phyloP scores from a whole-genome alignment of 148 eudicot species.

The Heliamphora exappendiculata region DNA sequence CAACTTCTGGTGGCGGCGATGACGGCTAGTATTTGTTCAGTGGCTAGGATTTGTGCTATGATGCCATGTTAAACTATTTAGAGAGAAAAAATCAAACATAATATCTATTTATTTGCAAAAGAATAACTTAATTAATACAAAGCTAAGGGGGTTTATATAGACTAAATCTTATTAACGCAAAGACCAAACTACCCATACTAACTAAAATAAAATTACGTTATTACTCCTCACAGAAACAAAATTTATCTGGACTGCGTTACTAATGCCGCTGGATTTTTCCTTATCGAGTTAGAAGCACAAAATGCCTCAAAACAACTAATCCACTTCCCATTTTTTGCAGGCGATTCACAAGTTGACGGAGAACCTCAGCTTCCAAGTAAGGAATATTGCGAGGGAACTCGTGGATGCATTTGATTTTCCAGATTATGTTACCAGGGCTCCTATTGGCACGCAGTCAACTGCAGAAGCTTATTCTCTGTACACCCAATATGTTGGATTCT shows the following conservation, averaged over 20 bases:
- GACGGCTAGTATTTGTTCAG: too few relatives aligned
- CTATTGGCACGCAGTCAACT: constrained; percentile 78
- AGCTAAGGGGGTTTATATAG: too few relatives aligned
- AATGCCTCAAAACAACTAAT: neutral
- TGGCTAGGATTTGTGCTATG: too few relatives aligned
- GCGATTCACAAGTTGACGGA: constrained; percentile 87
- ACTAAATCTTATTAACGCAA: too few relatives aligned
- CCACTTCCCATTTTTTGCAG: constrained; percentile 33
- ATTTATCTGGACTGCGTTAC: neutral
- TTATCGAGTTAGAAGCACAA: too few relatives aligned
- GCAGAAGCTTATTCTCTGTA: constrained; percentile 72
- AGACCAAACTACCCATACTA: too few relatives aligned
- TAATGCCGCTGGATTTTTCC: neutral
- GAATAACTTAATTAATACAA: too few relatives aligned
- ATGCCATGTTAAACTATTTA: too few relatives aligned
- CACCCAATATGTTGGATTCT: constrained; percentile 69
- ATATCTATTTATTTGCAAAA: too few relatives aligned
- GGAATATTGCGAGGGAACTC: constrained; percentile 76
- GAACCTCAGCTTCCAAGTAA: constrained; percentile 84
- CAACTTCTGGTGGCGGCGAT: too few relatives aligned
- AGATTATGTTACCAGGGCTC: constrained; percentile 80
- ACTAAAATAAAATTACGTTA: too few relatives aligned
- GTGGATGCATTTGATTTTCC: constrained; percentile 90
- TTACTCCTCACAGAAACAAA: neutral
- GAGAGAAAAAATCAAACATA: too few relatives aligned